Evolutionary conservation across 768 basidiomycete species (phyloP), one percentile per base, ranked within the genome.

Genomic region (Lepiota venenata): DNA sequence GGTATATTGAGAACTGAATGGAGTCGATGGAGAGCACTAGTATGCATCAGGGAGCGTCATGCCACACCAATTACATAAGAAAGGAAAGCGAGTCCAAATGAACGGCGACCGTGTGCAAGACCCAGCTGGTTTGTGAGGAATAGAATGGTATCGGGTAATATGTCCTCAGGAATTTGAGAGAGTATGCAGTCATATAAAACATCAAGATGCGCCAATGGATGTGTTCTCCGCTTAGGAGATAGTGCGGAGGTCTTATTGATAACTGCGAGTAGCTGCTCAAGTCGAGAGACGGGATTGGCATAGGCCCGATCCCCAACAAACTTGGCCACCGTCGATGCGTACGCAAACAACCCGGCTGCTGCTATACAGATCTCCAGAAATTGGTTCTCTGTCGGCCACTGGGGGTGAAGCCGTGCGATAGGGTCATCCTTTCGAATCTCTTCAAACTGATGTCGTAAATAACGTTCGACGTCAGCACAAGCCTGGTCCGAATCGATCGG

Each of bases 391-490:
- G 27, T n/a, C 8, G 45, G 45, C 45, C 45, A 47, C 5, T 47
- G 45, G 22, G 45, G 9, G 18, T 11, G 14, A 2, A 9, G 11
- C 1, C 8, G 3, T 10, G 22, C n/a, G 15, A 35, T 32, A 6
- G 29, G 47, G 22, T 64, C 47, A 5, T 45, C 20, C 8, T 47
- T 21, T 4, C 45, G 50, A 16, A 60, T 56, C 10, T 8, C 35
- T 7, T n/a, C 21, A 36, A 62, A 57, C 20, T 53, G 46, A 16
- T 44, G 40, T 1, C 35, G 37, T 6, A 64, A 54, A 56, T 56
- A 64, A 18, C 15, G 56, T 16, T 46, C 42, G 11, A 66, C 61
- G 21, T 66, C 63, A 5, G 41, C 14, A 29, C 57, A 51, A 3
- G 60, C 56, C 10, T 55, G 39, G 7, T 57, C 25, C 11, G 56